phyloP scores from a whole-genome alignment of 164 flowering plant genomes.

The Dillenia turbinata region DNA sequence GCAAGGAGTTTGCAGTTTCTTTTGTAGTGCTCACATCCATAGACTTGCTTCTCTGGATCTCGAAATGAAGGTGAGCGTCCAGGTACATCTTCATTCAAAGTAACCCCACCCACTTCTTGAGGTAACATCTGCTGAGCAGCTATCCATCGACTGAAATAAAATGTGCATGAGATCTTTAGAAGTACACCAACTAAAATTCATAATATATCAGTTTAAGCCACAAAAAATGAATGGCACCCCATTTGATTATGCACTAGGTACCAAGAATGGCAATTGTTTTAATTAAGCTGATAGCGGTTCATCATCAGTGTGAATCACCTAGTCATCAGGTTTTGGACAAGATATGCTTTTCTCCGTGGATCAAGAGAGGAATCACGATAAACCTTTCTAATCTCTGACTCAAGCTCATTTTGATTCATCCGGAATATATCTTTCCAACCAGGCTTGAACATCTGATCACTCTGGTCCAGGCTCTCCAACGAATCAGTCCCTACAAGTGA shows the following conservation, averaged over 20 bases:
- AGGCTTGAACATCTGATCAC: constrained; percentile 79
- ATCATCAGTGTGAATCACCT: constrained; percentile 43
- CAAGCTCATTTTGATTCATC: constrained; percentile 95
- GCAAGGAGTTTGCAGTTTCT: constrained; percentile 92
- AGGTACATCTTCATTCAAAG: constrained; percentile 39
- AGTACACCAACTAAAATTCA: background rate
- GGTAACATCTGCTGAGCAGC: constrained; percentile 90
- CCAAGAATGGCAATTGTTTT: background rate
- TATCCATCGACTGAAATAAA: constrained; percentile 74
- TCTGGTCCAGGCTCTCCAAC: constrained; percentile 52
- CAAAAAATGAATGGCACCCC: too few relatives aligned
- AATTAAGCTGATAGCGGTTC: too few relatives aligned
- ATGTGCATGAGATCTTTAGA: background rate
- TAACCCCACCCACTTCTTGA: constrained; percentile 41
- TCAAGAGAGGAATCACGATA: constrained; percentile 78
- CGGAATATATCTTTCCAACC: constrained; percentile 96
- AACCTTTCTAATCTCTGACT: constrained; percentile 86
- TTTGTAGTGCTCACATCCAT: constrained; percentile 96
- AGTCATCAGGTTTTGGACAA: constrained; percentile 89
- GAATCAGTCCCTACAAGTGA: constrained; percentile 36
- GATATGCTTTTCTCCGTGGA: constrained; percentile 90
- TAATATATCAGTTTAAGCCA: background rate
- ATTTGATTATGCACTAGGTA: too few relatives aligned
- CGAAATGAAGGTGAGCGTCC: constrained; percentile 79
- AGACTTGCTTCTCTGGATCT: constrained; percentile 61